phyloP scores from a whole-genome alignment of 768 basidiomycete species.

The Phlebiopsis flavidoalba region DNA sequence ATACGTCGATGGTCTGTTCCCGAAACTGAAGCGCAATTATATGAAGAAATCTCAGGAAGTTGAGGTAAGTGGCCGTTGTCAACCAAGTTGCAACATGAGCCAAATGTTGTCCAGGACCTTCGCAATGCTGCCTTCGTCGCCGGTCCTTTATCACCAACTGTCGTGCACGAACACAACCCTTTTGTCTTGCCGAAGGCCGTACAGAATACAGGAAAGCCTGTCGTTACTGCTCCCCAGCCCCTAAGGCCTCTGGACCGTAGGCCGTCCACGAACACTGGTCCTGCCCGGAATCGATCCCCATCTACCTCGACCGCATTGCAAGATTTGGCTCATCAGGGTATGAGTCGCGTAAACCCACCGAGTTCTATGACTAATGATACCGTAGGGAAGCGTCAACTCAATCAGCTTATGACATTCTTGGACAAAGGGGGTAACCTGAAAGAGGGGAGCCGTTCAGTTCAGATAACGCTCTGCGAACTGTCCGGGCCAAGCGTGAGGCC shows the following conservation, averaged over 20 bases:
- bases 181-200: conserved; percentile 32
- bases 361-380: neutral
- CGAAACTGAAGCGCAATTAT: conserved; percentile 76
- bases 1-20: conserved; percentile 73
- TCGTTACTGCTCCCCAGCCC: conserved; percentile 68
- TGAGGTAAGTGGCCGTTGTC: conserved; percentile 55
- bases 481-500: conserved; percentile 82
- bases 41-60: conserved; percentile 82
- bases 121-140: conserved; percentile 46
- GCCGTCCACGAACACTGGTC: conserved; percentile 51
- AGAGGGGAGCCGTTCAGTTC: conserved; percentile 52
- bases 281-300: conserved; percentile 67
- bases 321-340: conserved; percentile 84
- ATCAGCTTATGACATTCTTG: conserved; percentile 80
- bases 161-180: conserved; percentile 26
- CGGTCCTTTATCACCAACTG: conserved; percentile 27
- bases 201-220: conserved; percentile 47
- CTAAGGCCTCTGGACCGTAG: conserved; percentile 70
- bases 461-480: conserved; percentile 67
- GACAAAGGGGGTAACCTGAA: conserved; percentile 69
- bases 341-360: neutral
- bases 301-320: conserved; percentile 78
- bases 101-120: conserved; percentile 48
- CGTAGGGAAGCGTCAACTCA: conserved; percentile 79
- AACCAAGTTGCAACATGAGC: neutral